Evolutionary conservation across 768 basidiomycete species (phyloP), one percentile per base, ranked within the genome.

Genomic region (Pulveroboletus ravenelii): DNA sequence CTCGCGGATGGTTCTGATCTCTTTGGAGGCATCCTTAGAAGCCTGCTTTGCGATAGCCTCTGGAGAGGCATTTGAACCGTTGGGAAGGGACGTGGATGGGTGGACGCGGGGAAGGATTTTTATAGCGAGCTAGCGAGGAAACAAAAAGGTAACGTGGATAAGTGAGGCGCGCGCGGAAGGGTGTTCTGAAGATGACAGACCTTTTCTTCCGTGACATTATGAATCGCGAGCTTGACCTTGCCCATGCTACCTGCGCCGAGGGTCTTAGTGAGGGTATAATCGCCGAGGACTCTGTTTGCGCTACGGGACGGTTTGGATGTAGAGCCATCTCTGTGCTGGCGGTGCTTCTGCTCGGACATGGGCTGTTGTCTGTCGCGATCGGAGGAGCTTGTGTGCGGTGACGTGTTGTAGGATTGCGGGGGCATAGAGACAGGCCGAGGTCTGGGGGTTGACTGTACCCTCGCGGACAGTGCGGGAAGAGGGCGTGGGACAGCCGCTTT

Each of bases 191-290:
- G 29, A 10, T 3, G 45, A 74, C 82, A 58, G 60, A 94, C 95
- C 84, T 94, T 95, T 71, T 97, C 94, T 25, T 88, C 89, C 1
- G 91, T 89, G 56, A 84, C 63, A 53, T 87, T 88, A 69, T 94
- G 91, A 17, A 86, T 86, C 3, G 92, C 95, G 10, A 98, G 81
- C 75, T 97, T 99, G 63, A 99, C 95, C 70, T 97, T 97, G 57
- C 95, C 95, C 95, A 99, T 99, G 67, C 89, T 93, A 34, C 95
- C 95, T 18, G 94, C 95, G 23, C 95, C 95, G 37, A 99, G 78
- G 5, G 95, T 96, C 79, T 97, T 98, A 63, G 89, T 89, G 59
- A 99, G 80, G 53, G 89, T 89, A 74, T 96, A 99, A 66, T 97
- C 93, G 30, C 94, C 95, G 14, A 99, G 75, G 51, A 91, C 76